Evolutionary conservation across 495 filamentous ascomycete genomes (phyloP), one percentile per base, ranked within the genome.

Genomic region (Neurospora sp.): DNA sequence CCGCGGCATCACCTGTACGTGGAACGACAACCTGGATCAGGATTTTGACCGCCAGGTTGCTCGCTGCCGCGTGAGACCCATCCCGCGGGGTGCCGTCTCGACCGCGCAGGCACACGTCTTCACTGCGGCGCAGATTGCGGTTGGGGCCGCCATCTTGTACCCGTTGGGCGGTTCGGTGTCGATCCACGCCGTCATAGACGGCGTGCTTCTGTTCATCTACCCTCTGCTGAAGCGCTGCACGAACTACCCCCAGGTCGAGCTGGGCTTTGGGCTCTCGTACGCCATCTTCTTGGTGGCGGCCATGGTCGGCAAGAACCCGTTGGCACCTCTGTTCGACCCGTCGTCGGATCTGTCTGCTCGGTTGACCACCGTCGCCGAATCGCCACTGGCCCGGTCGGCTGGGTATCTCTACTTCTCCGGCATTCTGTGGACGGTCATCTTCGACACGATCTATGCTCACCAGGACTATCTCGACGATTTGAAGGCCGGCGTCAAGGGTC

Each of bases 11-110:
- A 71, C 69, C 20, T 75, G 74, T 46, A 73, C 73, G 3, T 85
- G 83, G 81, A 87, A 87, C 73, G 84, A 87, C 76, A 81, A 72
- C 70, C 20, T 85, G 3, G 84, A 87, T 71, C 74, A 74, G 39
- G 77, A 80, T 16, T 82, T 80, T 48, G 85, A 87, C 71, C 76
- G 79, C 5, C 73, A 79, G 42, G 82, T 86, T 1, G 75, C 73
- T 0, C 82, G 85, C 3, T 79, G 76, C 44, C 71, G 76, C 10
- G 69, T 73, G 35, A 78, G 85, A 3, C 84, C 83, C 5, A 82
- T 87, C 35, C 79, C 85, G 4, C 79, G 85, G 1, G 82, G 83
- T 1, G 85, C 85, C 9, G 77, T 87, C 16, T 74, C 79, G 7
- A 75, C 78, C 14, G 41, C 66, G 3, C 75, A 80, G 31, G 83